These are phyloP conservation scores for Eucalyptus globulus DNA, from an alignment of 345 rosid species.

Conservation along the genomic window DNA sequence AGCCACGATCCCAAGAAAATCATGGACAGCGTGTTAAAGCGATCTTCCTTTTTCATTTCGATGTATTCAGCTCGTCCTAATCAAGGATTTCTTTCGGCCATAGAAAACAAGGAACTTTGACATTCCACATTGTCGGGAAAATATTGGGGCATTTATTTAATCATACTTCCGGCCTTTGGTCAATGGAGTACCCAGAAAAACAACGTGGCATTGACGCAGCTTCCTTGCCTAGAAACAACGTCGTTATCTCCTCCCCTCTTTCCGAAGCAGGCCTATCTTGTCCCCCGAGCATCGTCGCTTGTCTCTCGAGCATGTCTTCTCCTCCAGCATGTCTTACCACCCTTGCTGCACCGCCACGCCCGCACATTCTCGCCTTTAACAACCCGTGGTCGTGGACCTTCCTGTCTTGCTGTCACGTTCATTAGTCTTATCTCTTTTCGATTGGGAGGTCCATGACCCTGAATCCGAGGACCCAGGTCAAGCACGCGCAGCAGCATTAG, in stretches of 20 bases:
- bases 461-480: not conserved
- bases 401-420: not conserved
- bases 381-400: not conserved
- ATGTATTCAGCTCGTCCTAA: not conserved
- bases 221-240: not conserved
- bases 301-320: not conserved
- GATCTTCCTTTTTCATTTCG: not conserved
- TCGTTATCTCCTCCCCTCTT: not conserved
- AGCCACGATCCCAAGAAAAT: not conserved
- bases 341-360: not conserved
- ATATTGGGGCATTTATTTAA: not conserved
- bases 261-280: not conserved
- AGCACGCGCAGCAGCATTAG: not conserved
- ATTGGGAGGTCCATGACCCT: not conserved
- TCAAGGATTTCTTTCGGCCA: not conserved
- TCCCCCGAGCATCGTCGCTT: not conserved
- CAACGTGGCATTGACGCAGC: not conserved
- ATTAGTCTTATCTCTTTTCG: not conserved
- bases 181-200: not conserved
- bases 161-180: not conserved
- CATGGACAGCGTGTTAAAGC: not conserved
- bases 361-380: not conserved
- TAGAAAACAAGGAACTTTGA: not conserved
- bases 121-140: not conserved
- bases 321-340: not conserved